Base-by-base conservation (phyloP, 495 filamentous ascomycete genomes). In the Penicillium nucicola region DNA sequence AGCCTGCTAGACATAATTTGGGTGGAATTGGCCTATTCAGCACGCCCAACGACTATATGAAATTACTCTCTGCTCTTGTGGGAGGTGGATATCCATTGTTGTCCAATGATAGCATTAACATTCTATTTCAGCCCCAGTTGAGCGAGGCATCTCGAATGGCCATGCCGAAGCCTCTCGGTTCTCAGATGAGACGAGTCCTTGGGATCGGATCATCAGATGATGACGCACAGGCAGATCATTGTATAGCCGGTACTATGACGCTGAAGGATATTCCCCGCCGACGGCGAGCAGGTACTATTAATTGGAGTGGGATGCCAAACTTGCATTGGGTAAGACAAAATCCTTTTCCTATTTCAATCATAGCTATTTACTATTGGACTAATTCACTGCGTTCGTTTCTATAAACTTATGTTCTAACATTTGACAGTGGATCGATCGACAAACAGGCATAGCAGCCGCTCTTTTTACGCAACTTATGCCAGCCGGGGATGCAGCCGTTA, bases 1-100 rank as follows among this genome's bases (percentile, higher is more conserved):
- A 48, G 67, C 57, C 47, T 47, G 56, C 36, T n/a, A 10, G 52
- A 25, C 63, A 76, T 22, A 65, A 72, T 45, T 50, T 72, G 4
- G 82, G 79, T 1, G 82, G 83, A 1, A 69, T 65, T 0, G 83
- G 83, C 1, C 37, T 78, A 10, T 80, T 62, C 45, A 69, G 70
- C 28, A 60, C 53, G 6, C 34, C 49, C 1, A 39, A 13, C 59
- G 36, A 55, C 42, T 56, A 46, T 35, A 18, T 37, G 8, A 55
- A 60, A 37, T 33, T 58, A 0, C 33, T 61, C 5, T 12, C 49
- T 15, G 17, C 58, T 5, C 45, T 62, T 15, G 46, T 58, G 23
- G 30, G 10, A 41, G 50, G 30, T 23, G 55, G 51, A 23, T 17
- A 22, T 11, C 51, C 51, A 6, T 20, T 53, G 5, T 31, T 53